Conservation (phyloP, 768 basidiomycete genomes). For the Boletellus ananiceps region DNA sequence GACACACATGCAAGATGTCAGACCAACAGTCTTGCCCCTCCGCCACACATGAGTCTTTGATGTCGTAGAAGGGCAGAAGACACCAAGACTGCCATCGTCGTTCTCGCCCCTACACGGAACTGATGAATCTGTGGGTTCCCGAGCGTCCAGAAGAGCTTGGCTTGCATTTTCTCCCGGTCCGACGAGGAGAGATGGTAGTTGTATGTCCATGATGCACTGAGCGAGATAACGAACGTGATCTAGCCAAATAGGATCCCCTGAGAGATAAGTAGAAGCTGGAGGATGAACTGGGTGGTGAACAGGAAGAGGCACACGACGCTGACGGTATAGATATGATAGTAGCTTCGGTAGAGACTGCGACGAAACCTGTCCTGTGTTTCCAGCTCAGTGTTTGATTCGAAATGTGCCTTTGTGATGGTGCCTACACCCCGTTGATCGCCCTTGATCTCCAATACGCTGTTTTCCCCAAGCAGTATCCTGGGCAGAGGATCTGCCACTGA, state of each 20-base stretch:
- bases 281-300: conserved; percentile 23
- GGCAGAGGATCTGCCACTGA: conserved; percentile 17
- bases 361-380: conserved; percentile 1
- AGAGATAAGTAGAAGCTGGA: conserved; percentile 32
- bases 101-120: conserved; percentile 15
- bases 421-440: conserved; percentile 24
- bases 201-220: too few relatives aligned
- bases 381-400: conserved; percentile 9
- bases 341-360: neutral
- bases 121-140: conserved; percentile 11
- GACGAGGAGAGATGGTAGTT: conserved; percentile 30
- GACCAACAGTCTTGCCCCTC: conserved; percentile 17
- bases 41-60: conserved; percentile 5
- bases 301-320: too few relatives aligned
- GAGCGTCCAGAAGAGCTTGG: conserved; percentile 13
- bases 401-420: conserved; percentile 25
- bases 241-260: conserved; percentile 32
- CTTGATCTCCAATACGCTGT: conserved; percentile 21
- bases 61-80: conserved; percentile 16
- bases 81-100: conserved; percentile 19
- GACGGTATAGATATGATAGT: too few relatives aligned
- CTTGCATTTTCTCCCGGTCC: conserved; percentile 28
- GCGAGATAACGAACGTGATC: conserved; percentile 28
- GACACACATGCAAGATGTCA: conserved; percentile 13
- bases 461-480: conserved; percentile 16